Evolutionary conservation across 108 stramenopile genomes (phyloP).

Genomic region (Stephanodiscus minutulus): DNA sequence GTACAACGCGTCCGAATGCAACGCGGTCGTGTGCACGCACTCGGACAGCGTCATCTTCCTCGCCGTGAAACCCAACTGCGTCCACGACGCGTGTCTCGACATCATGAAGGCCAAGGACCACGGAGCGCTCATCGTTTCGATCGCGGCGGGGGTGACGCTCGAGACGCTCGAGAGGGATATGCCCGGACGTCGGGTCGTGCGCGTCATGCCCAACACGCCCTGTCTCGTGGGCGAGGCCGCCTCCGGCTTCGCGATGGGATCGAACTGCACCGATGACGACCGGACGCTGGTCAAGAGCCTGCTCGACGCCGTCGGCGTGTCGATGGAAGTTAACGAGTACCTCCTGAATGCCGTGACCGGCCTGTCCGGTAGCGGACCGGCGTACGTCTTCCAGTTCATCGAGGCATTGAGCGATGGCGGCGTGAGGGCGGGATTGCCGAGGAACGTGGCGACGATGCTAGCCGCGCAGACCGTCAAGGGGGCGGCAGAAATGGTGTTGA

Average conservation of each 20-base stretch:
- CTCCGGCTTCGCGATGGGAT: conserved; percentile 78
- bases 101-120: conserved; percentile 40
- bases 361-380: conserved; percentile 93
- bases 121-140: conserved; percentile 70
- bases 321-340: conserved; percentile 79
- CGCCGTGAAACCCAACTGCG: conserved; percentile 79
- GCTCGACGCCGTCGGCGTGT: conserved; percentile 79
- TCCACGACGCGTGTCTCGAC: conserved; percentile 60
- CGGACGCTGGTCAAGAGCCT: conserved; percentile 67
- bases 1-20: conserved; percentile 56
- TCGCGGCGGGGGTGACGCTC: conserved; percentile 89
- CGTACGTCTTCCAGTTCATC: conserved; percentile 94
- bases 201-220: conserved; percentile 97
- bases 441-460: conserved; percentile 82
- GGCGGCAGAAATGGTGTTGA: conserved; percentile 94
- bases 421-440: conserved; percentile 89
- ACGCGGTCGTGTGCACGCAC: conserved; percentile 60
- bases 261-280: conserved; percentile 71
- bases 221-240: conserved; percentile 91
- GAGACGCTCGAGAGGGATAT: conserved; percentile 63
- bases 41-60: conserved; percentile 71
- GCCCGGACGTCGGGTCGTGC: conserved; percentile 74
- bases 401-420: conserved; percentile 97
- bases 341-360: conserved; percentile 92
- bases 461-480: conserved; percentile 96